A percentile compares a stretch with the other conserved stretches of the same genome.
These are phyloP conservation scores for Tilletia indica DNA, from an alignment of 1,284 basidiomycete species.

Conservation along the genomic window DNA sequence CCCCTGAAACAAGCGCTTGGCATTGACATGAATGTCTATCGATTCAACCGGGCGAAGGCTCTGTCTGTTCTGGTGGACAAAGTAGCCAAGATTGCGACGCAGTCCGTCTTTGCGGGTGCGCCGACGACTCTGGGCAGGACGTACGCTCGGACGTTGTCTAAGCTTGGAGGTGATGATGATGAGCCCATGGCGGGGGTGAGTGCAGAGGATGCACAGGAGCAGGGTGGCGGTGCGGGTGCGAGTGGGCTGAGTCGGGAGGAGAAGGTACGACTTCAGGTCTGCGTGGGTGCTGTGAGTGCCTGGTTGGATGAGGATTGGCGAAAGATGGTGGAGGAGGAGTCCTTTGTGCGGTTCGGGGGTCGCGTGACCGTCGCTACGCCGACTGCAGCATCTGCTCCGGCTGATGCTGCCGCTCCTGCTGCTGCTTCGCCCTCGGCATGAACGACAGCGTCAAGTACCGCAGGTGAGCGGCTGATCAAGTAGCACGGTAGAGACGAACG, in stretches of 20 bases:
- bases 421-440: not conserved
- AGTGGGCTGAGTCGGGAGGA: not conserved
- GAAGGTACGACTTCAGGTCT: not conserved
- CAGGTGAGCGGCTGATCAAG: too few species aligned
- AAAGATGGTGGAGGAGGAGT: not conserved
- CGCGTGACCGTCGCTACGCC: too few species aligned
- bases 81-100: conserved; percentile 14
- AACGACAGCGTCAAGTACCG: too few species aligned
- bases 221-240: not conserved
- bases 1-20: conserved; percentile 23
- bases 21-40: conserved; percentile 28
- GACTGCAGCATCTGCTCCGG: too few species aligned
- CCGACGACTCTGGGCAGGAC: conserved; percentile 30
- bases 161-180: conserved; percentile 18
- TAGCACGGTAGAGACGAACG: not conserved
- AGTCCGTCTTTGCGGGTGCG: conserved; percentile 26
- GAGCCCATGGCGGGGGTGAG: not conserved
- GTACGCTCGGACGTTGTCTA: conserved; percentile 28
- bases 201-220: not conserved
- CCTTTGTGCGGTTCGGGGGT: too few species aligned
- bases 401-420: too few species aligned
- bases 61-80: conserved; percentile 28
- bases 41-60: conserved; percentile 25
- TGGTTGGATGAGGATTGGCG: conserved; percentile 11
- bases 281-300: conserved; percentile 1